Conservation (phyloP, 2,329 filamentous ascomycete genomes). For the Penicillium freii region DNA sequence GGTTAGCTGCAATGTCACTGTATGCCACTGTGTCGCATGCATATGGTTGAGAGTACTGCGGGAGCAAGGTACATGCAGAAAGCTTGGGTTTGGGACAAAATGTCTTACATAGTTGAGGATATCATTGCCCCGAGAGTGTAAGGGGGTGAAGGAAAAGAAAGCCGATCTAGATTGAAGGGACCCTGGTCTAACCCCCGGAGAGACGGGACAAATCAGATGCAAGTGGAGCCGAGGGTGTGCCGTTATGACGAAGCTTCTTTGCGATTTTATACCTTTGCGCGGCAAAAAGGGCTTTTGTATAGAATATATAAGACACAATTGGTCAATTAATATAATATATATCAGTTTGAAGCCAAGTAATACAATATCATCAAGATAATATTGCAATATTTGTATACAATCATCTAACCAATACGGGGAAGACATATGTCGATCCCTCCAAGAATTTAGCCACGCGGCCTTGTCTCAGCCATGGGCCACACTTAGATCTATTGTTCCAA, state of each 20-base stretch:
- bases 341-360: background rate
- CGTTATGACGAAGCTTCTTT: slow-evolving; percentile 7
- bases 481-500: too few species aligned
- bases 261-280: background rate
- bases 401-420: background rate
- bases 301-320: background rate
- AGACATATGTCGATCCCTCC: background rate
- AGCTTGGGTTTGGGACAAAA: background rate
- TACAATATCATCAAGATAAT: background rate
- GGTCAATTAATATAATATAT: background rate
- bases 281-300: background rate
- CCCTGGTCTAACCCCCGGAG: background rate
- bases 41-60: background rate
- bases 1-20: slow-evolving; percentile 10
- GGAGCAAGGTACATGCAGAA: background rate
- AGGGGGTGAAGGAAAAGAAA: background rate
- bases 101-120: slow-evolving; percentile 3
- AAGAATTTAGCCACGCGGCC: background rate
- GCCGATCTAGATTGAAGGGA: slow-evolving; percentile 2
- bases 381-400: too few species aligned
- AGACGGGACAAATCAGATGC: background rate
- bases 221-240: background rate
- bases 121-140: background rate
- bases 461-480: background rate
- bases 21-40: background rate